Conservation (phyloP, 2,329 filamentous ascomycete genomes). For the Phialemonium atrogriseum region DNA sequence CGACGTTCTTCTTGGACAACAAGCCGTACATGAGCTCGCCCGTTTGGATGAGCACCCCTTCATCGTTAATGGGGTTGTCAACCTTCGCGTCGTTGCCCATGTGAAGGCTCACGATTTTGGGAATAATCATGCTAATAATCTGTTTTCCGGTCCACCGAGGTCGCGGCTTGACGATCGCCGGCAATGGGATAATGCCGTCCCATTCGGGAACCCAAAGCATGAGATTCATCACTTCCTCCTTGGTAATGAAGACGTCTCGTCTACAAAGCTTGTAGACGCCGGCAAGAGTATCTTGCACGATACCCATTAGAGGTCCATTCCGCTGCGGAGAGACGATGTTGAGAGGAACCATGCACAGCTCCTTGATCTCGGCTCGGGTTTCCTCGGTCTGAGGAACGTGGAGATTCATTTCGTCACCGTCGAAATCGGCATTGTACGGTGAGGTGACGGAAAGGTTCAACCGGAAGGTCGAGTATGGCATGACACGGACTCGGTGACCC, state of each 20-base stretch:
- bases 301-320: slow-evolving; percentile 97
- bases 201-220: slow-evolving; percentile 97
- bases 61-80: slow-evolving; percentile 50
- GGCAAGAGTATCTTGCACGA: slow-evolving; percentile 94
- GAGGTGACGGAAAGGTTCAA: slow-evolving; percentile 96
- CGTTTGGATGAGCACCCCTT: slow-evolving; percentile 72
- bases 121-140: slow-evolving; percentile 88
- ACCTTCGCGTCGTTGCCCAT: slow-evolving; percentile 52
- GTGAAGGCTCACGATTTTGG: slow-evolving; percentile 73
- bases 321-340: slow-evolving; percentile 98
- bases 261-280: slow-evolving; percentile 96
- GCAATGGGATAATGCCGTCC: slow-evolving; percentile 89
- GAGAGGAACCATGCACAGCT: slow-evolving; percentile 94
- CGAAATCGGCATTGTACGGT: slow-evolving; percentile 99
- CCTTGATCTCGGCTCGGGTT: slow-evolving; percentile 85
- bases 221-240: slow-evolving; percentile 91
- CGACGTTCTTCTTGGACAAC: slow-evolving; percentile 88
- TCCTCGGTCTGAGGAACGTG: slow-evolving; percentile 98
- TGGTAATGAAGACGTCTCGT: slow-evolving; percentile 82
- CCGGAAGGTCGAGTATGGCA: slow-evolving; percentile 98
- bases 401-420: slow-evolving; percentile 99
- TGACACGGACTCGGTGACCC: slow-evolving; percentile 94
- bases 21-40: slow-evolving; percentile 88
- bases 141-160: slow-evolving; percentile 98
- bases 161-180: slow-evolving; percentile 86